Conservation (phyloP, 192 early-diverging fungal species). For the Entomortierella beljakovae region DNA sequence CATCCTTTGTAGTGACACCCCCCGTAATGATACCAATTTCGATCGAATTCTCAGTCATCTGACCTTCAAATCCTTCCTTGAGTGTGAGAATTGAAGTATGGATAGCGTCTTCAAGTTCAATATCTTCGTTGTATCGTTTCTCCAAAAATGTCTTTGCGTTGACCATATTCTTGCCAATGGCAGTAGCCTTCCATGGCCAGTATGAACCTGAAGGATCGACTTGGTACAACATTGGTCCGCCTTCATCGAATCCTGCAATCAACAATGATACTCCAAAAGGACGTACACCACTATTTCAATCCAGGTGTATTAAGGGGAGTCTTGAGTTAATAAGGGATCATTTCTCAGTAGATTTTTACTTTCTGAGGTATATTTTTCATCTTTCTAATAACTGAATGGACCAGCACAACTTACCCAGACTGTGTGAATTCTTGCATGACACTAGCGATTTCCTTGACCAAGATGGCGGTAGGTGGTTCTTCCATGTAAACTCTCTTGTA, state of each 20-base stretch:
- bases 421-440: constrained; percentile 99
- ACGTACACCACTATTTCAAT: constrained; percentile 91
- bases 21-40: constrained; percentile 92
- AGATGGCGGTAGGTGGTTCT: constrained; percentile 93
- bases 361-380: neutral
- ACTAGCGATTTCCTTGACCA: constrained; percentile 96
- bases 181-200: constrained; percentile 99
- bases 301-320: too few relatives aligned
- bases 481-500: constrained; percentile 95
- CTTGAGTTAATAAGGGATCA: too few relatives aligned
- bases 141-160: constrained; percentile 99
- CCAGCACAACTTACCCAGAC: constrained; percentile 75
- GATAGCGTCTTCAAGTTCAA: constrained; percentile 98
- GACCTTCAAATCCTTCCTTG: constrained; percentile 99
- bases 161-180: constrained; percentile 99
- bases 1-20: constrained; percentile 67
- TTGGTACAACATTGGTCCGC: constrained; percentile 95
- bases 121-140: constrained; percentile 93
- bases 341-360: neutral
- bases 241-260: constrained; percentile 94
- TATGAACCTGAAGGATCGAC: constrained; percentile 99
- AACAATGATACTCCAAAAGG: constrained; percentile 99
- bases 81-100: constrained; percentile 99
- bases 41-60: constrained; percentile 95
- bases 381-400: neutral